A percentile compares a stretch with the other conserved stretches of the same genome.
Conservation (phyloP, 805 yeast genomes). For the Zygosaccharomyces gambellarensis region DNA sequence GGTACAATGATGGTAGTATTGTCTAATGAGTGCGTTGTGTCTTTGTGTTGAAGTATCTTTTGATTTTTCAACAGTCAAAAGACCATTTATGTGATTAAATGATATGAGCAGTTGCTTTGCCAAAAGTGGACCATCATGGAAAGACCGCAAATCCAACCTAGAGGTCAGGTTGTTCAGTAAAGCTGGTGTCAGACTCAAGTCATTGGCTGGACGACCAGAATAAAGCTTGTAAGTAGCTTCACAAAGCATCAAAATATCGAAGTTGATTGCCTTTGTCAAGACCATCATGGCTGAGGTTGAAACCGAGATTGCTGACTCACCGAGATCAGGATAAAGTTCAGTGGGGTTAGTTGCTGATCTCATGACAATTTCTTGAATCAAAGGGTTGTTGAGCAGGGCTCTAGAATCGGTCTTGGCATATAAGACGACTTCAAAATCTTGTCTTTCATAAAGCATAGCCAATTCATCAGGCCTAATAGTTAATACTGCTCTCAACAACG, state of each 20-base stretch:
- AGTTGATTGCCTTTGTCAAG: conserved; percentile 40
- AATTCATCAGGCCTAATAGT: conserved; percentile 30
- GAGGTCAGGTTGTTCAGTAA: conserved; percentile 31
- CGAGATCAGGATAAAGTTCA: conserved; percentile 28
- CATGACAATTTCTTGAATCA: conserved; percentile 32
- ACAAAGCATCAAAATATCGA: conserved; percentile 44
- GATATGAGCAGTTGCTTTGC: conserved; percentile 30
- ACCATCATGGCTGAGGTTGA: conserved; percentile 37
- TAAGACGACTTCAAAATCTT: conserved; percentile 36
- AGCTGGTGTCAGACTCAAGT: conserved; percentile 30
- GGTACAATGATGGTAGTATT: conserved; percentile 31
- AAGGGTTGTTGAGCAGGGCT: conserved; percentile 39
- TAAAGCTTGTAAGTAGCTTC: conserved; percentile 38
- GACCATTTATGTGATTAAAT: conserved; percentile 32
- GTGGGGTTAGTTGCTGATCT: conserved; percentile 32
- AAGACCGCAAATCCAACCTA: conserved; percentile 24
- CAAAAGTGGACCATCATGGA: conserved; percentile 31
- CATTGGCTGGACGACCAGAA: conserved; percentile 26
- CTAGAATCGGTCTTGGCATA: conserved; percentile 48
- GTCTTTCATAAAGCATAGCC: conserved; percentile 24
- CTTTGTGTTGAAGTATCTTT: conserved; percentile 17
- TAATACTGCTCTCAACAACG: conserved; percentile 32
- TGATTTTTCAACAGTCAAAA: conserved; percentile 23
- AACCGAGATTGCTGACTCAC: conserved; percentile 30
- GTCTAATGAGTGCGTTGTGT: conserved; percentile 28